Evolutionary conservation across 176 grass and related monocot species (phyloP).

Genomic region (Paspalum vaginatum): DNA sequence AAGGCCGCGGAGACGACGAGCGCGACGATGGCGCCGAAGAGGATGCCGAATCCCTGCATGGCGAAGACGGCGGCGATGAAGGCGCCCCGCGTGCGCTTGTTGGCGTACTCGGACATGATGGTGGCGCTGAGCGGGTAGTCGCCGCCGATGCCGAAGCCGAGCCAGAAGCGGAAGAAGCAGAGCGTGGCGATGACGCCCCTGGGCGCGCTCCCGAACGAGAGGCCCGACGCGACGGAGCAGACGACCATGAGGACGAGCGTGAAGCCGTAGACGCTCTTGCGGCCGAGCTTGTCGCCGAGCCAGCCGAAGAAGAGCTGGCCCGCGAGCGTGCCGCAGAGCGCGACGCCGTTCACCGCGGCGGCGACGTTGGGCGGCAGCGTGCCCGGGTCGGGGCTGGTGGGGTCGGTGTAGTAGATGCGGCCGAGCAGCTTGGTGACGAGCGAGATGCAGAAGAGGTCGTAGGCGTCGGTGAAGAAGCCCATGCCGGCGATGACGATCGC

Average conservation of each 20-base stretch:
- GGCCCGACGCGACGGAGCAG: too few species aligned
- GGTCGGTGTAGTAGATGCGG: slow-evolving; percentile 39
- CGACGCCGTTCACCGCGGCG: slow-evolving; percentile 53
- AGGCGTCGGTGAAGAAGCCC: slow-evolving; percentile 80
- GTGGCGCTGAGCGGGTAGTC: slow-evolving; percentile 63
- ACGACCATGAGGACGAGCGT: not conserved
- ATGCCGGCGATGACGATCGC: slow-evolving; percentile 72
- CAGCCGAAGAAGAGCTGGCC: slow-evolving; percentile 69
- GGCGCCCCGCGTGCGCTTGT: slow-evolving; percentile 65
- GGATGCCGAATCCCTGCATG: slow-evolving; percentile 77
- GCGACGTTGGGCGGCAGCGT: slow-evolving; percentile 46
- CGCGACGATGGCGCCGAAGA: slow-evolving; percentile 53
- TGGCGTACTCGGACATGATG: slow-evolving; percentile 84
- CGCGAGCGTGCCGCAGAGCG: slow-evolving; percentile 52
- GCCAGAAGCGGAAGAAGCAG: slow-evolving; percentile 76
- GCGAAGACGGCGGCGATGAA: slow-evolving; percentile 86
- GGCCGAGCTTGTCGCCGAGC: slow-evolving; percentile 67
- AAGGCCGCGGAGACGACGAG: slow-evolving; percentile 50
- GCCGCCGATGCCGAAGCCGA: slow-evolving; percentile 70
- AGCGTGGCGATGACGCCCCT: slow-evolving; percentile 42
- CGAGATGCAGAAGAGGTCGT: slow-evolving; percentile 64
- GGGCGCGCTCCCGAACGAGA: too few species aligned
- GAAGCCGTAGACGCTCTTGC: slow-evolving; percentile 65
- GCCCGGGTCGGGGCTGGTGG: not conserved
- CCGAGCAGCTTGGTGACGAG: slow-evolving; percentile 41